Conservation (phyloP, 768 basidiomycete genomes). For the Sutorius australiensis region DNA sequence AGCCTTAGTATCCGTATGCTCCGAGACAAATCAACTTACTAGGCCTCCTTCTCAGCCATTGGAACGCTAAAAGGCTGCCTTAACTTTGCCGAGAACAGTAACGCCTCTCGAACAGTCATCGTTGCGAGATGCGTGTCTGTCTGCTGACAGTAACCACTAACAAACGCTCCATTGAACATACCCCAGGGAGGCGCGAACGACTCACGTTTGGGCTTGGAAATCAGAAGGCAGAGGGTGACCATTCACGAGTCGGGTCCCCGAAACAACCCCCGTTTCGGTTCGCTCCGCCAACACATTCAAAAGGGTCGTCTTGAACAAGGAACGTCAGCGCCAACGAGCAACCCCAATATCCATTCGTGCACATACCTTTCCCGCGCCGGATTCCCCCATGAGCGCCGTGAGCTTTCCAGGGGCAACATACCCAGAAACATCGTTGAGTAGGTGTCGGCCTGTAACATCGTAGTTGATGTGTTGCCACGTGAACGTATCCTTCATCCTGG, state of each 20-base stretch:
- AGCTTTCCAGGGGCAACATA: slow-evolving; percentile 79
- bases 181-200: background rate
- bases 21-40: slow-evolving; percentile 42
- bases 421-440: slow-evolving; percentile 73
- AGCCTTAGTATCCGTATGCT: background rate
- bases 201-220: slow-evolving; percentile 54
- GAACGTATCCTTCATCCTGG: slow-evolving; percentile 53
- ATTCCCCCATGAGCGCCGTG: slow-evolving; percentile 74
- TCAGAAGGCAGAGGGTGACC: slow-evolving; percentile 41
- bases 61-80: slow-evolving; percentile 71
- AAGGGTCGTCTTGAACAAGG: slow-evolving; percentile 40
- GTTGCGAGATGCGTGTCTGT: slow-evolving; percentile 75
- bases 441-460: slow-evolving; percentile 51
- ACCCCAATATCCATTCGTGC: background rate
- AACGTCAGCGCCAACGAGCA: background rate
- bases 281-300: slow-evolving; percentile 47
- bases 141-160: slow-evolving; percentile 82
- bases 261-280: slow-evolving; percentile 35
- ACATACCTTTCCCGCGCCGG: slow-evolving; percentile 44
- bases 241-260: slow-evolving; percentile 44
- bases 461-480: slow-evolving; percentile 78
- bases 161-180: background rate
- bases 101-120: slow-evolving; percentile 74
- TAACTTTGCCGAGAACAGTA: slow-evolving; percentile 74
- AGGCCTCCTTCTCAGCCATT: slow-evolving; percentile 69